Conservation (phyloP, 495 filamentous ascomycete species). For the Chaetomium cochliodes region DNA sequence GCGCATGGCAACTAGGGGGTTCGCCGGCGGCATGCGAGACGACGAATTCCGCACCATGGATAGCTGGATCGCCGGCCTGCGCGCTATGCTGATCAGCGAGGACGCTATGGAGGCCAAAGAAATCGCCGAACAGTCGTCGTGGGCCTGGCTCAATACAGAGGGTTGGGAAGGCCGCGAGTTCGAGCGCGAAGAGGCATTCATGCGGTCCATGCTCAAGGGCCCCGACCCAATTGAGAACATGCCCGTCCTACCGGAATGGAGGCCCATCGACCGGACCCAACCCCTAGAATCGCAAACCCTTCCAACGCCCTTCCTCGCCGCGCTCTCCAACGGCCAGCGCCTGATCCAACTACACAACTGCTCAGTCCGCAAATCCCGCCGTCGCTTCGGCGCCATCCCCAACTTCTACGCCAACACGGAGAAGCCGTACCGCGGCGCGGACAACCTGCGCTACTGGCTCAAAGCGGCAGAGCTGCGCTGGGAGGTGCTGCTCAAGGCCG, state of each 20-base stretch:
- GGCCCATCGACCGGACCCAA: constrained; percentile 48
- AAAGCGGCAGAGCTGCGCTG: constrained; percentile 94
- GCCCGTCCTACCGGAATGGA: constrained; percentile 67
- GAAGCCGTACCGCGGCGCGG: constrained; percentile 90
- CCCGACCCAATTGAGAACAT: constrained; percentile 34
- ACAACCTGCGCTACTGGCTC: constrained; percentile 92
- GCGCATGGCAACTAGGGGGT: constrained; percentile 82
- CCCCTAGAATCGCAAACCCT: constrained; percentile 35
- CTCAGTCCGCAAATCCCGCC: constrained; percentile 75
- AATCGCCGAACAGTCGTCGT: constrained; percentile 63
- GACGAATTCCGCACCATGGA: constrained; percentile 71
- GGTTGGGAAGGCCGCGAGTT: constrained; percentile 76
- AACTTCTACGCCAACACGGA: constrained; percentile 82
- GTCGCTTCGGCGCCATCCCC: constrained; percentile 88
- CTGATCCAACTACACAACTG: constrained; percentile 88
- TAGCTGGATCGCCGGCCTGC: constrained; percentile 74
- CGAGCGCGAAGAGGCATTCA: constrained; percentile 81
- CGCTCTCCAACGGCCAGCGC: constrained; percentile 72
- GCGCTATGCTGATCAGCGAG: constrained; percentile 70
- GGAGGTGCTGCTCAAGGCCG: constrained; percentile 82
- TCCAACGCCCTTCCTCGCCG: constrained; percentile 73
- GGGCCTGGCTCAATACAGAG: constrained; percentile 71
- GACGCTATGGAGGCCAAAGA: constrained; percentile 73
- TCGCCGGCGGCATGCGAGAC: constrained; percentile 73
- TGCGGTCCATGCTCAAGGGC: constrained; percentile 57